These are phyloP conservation scores for Aspergillus phoenicis DNA, from an alignment of 2,329 filamentous ascomycete genomes.

Conservation along the genomic window DNA sequence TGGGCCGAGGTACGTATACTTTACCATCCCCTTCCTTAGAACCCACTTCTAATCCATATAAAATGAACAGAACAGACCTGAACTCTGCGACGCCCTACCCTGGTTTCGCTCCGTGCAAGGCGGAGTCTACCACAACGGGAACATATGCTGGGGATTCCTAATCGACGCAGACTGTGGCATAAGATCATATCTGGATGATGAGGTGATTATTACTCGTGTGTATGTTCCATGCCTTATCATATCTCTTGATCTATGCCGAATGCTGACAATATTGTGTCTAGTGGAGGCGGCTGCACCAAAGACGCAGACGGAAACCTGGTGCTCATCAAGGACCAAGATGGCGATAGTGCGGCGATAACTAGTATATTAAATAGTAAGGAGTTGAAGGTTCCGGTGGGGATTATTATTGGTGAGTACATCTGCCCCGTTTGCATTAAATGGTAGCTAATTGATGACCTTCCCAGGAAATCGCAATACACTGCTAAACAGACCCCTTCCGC, in stretches of 20 bases:
- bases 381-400: slow-evolving; percentile 54
- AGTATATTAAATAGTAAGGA: slow-evolving; percentile 52
- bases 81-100: slow-evolving; percentile 64
- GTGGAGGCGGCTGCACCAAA: slow-evolving; percentile 57
- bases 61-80: slow-evolving; percentile 40
- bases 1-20: slow-evolving; percentile 54
- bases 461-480: slow-evolving; percentile 55
- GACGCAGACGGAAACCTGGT: slow-evolving; percentile 52
- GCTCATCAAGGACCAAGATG: slow-evolving; percentile 49
- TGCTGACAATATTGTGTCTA: slow-evolving; percentile 28
- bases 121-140: slow-evolving; percentile 56
- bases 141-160: slow-evolving; percentile 60
- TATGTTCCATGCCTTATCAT: slow-evolving; percentile 39
- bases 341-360: slow-evolving; percentile 38
- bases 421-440: not conserved
- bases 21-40: not conserved
- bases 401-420: slow-evolving; percentile 55
- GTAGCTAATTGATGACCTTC: not conserved
- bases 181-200: slow-evolving; percentile 61
- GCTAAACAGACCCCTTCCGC: slow-evolving; percentile 54
- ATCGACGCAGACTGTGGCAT: slow-evolving; percentile 58
- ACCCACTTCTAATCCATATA: not conserved
- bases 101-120: slow-evolving; percentile 66
- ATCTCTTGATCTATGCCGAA: not conserved
- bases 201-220: slow-evolving; percentile 67